Percentiles rank a stretch among this genome's conserved stretches.
Evolutionary conservation across 345 rosid genomes (phyloP).

Genomic region (Brassica juncea): DNA sequence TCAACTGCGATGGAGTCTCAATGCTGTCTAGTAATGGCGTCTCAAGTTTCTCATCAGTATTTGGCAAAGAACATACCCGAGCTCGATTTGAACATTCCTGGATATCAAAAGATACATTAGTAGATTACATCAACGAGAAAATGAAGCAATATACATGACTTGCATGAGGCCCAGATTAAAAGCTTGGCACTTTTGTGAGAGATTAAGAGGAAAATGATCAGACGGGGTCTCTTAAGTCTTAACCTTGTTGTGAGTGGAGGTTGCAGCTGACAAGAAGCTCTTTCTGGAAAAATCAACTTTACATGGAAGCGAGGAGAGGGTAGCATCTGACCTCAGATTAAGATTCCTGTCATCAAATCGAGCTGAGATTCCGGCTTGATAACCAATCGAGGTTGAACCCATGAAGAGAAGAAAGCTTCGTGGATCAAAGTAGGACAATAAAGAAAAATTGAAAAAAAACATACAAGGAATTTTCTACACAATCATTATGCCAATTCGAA

Average conservation of each 20-base stretch:
- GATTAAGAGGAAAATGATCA: background rate
- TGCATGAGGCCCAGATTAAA: background rate
- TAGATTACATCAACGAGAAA: slow-evolving; percentile 6
- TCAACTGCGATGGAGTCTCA: slow-evolving; percentile 75
- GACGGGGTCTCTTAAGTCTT: background rate
- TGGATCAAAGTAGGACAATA: background rate
- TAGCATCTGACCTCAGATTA: slow-evolving; percentile 38
- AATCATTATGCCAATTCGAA: background rate
- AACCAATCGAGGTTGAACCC: slow-evolving; percentile 56
- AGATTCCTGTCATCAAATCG: slow-evolving; percentile 36
- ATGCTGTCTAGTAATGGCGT: slow-evolving; percentile 82
- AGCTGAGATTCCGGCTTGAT: slow-evolving; percentile 49
- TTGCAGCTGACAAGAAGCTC: slow-evolving; percentile 37
- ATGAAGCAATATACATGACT: background rate
- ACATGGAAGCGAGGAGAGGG: slow-evolving; percentile 41
- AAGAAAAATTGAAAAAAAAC: background rate
- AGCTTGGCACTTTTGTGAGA: slow-evolving; percentile 10
- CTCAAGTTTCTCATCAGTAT: slow-evolving; percentile 60
- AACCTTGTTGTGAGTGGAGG: slow-evolving; percentile 51
- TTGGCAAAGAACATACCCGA: slow-evolving; percentile 53
- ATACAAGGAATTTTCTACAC: background rate
- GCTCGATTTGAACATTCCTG: slow-evolving; percentile 51
- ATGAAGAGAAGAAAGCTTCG: slow-evolving; percentile 40
- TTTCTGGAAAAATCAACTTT: slow-evolving; percentile 41
- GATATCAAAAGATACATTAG: slow-evolving; percentile 31